Evolutionary conservation across 108 stramenopile genomes (phyloP), one percentile per base, ranked within the genome.

Genomic region (Parietichytrium sp.): DNA sequence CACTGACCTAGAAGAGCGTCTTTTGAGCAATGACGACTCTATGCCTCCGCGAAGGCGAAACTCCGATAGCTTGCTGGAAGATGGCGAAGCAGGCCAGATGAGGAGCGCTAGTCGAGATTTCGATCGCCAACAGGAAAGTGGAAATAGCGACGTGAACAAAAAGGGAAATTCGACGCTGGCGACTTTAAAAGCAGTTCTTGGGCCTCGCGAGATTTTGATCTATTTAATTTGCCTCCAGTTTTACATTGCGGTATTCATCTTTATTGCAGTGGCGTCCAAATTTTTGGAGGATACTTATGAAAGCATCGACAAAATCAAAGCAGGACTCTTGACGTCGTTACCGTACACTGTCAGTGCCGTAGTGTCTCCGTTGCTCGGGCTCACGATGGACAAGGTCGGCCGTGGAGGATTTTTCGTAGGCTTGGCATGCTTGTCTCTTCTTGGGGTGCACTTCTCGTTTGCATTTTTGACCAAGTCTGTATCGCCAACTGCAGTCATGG

Each of bases 171-270:
- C n/a, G n/a, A n/a, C n/a, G n/a, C n/a, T n/a, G n/a, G n/a, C n/a
- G n/a, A n/a, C n/a, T n/a, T n/a, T n/a, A n/a, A 36, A 45, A 20
- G 38, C 36, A 42, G 61, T 72, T 42, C 20, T 72, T 10, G 61
- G 61, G 15, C 8, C 23, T n/a, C 61, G 61, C 3, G 61, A 72
- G 61, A 7, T 72, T 10, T 25, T 72, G 20, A 72, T 72, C 25
- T 72, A 72, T 45, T 72, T 72, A 7, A 27, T 72, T 27, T 72
- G 61, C 42, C 38, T 72, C n/a, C 61, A 72, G 20, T 72, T 72
- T 25, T 72, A 72, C 42, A 42, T 72, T 7, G 61, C 61, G 20
- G 61, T 72, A n/a, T 72, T 72, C 20, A 38, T 72, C 42, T 72
- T 72, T 20, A 72, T 72, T 25, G 61, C 61, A 6, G 61, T 72